Evolutionary conservation across 2,329 filamentous ascomycete species (phyloP), one percentile per base, ranked within the genome.

Genomic region (Acarospora socialis): DNA sequence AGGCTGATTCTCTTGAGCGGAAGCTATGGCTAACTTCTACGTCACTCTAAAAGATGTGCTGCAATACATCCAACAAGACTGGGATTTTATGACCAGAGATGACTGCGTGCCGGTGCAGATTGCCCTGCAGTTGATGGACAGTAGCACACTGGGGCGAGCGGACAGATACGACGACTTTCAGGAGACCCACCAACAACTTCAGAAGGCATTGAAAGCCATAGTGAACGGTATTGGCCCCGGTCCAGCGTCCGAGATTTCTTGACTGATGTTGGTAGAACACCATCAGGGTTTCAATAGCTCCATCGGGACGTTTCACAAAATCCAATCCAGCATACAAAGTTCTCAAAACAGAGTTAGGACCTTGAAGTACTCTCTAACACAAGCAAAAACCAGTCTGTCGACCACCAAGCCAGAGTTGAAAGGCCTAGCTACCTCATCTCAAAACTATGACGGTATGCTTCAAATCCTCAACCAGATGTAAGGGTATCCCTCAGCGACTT

Each of bases 221-320:
- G 90, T 98, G 16, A 93, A 98, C 54, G 63, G 63, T 66, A 8
- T n/a, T 17, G n/a, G n/a, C n/a, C n/a, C n/a, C 28, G 21, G 53
- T 47, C 26, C n/a, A 19, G 9, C 10, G n/a, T 13, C 20, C 6
- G 19, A n/a, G 20, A n/a, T n/a, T n/a, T n/a, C n/a, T n/a, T n/a
- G n/a, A n/a, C n/a, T n/a, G 34, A 29, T 14, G 14, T 21, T 36
- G 32, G 12, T 36, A 66, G 87, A 98, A 59, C 87, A 98, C 51
- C 87, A 98, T 51, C 90, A 98, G 55, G 92, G 90, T 28, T 98
- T 98, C 68, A 98, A 95, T 59, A 93, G 83, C 55, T 94, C 87
- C 30, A 95, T 98, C 41, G 90, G 87, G 54, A 95, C 87, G 13
- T 98, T 95, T 51, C 92, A 98, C 63, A 94, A 92, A 57, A 98